These are phyloP conservation scores for Glycine tomentella DNA, from an alignment of 306 rosid species.

Conservation along the genomic window DNA sequence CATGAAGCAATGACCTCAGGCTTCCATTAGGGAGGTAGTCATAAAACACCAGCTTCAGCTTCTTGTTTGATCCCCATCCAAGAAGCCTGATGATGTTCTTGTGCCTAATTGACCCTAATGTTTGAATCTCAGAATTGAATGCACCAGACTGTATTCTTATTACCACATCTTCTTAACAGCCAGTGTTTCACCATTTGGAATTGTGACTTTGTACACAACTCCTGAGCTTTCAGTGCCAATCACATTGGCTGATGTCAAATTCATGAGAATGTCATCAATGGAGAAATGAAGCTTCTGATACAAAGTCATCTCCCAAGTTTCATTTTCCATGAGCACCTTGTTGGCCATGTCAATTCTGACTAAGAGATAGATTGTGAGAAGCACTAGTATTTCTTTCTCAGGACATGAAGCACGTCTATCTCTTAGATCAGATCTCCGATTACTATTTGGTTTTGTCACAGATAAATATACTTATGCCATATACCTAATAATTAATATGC, in stretches of 20 bases:
- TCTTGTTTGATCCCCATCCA: too few relatives aligned
- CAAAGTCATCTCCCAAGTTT: slow-evolving; percentile 77
- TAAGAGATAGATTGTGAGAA: slow-evolving; percentile 66
- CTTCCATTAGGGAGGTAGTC: too few relatives aligned
- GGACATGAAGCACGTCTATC: too few relatives aligned
- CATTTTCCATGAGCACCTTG: slow-evolving; percentile 54
- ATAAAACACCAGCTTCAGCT: too few relatives aligned
- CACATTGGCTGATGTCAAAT: slow-evolving; percentile 80
- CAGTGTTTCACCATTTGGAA: slow-evolving; percentile 64
- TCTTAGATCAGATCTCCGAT: too few relatives aligned
- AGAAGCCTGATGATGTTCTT: slow-evolving; percentile 88
- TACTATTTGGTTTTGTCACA: too few relatives aligned
- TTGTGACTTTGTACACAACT: slow-evolving; percentile 79
- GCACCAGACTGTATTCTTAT: slow-evolving; percentile 77
- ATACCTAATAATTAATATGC: too few relatives aligned
- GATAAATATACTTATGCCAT: too few relatives aligned
- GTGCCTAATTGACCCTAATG: slow-evolving; percentile 83
- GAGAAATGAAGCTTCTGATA: slow-evolving; percentile 86
- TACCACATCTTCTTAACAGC: slow-evolving; percentile 99
- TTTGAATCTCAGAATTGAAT: slow-evolving; percentile 82
- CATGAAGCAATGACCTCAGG: too few relatives aligned
- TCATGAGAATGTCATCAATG: slow-evolving; percentile 71
- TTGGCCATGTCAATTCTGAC: slow-evolving; percentile 55
- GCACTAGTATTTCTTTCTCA: too few relatives aligned
- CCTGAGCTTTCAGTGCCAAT: slow-evolving; percentile 98